A percentile compares a stretch with the other conserved stretches of the same genome.
phyloP scores from a whole-genome alignment of 2,329 filamentous ascomycete genomes.

The Pseudogymnoascus sp. region DNA sequence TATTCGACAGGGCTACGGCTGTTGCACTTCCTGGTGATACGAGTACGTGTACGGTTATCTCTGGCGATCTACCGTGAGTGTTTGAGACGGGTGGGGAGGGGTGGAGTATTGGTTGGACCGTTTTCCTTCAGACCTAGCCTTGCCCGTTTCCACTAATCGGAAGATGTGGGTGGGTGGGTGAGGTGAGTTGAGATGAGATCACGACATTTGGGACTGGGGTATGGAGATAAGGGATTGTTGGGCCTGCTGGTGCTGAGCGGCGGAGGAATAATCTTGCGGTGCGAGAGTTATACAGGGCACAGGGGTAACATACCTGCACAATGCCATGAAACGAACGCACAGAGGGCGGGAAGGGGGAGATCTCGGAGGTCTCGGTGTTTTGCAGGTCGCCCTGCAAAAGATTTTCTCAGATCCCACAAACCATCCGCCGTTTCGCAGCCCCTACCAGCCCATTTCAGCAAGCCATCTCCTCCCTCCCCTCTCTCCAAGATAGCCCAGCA shows the following conservation, averaged over 20 bases:
- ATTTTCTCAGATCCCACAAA: not conserved
- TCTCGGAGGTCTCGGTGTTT: not conserved
- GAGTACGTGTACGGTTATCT: not conserved
- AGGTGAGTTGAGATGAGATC: not conserved
- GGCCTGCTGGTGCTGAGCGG: not conserved
- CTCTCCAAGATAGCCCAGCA: not conserved
- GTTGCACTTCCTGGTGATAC: not conserved
- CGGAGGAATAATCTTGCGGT: not conserved
- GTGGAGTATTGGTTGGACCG: not conserved
- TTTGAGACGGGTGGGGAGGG: not conserved
- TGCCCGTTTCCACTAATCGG: constrained; percentile 2
- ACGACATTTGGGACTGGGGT: not conserved
- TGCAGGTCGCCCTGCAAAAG: not conserved
- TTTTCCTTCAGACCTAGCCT: not conserved
- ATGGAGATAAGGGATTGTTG: not conserved
- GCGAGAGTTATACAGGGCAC: not conserved
- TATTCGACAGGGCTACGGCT: not conserved
- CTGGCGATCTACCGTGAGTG: not conserved
- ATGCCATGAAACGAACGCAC: not conserved
- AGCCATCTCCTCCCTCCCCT: not conserved
- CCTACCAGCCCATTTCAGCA: not conserved
- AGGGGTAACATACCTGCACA: not conserved
- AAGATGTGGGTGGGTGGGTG: not conserved
- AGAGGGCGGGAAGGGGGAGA: not conserved
- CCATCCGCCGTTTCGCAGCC: not conserved